Percentiles rank a stretch among this genome's conserved stretches.
phyloP scores from a whole-genome alignment of 2,329 filamentous ascomycete genomes.

The Colletotrichum chrysophilum region DNA sequence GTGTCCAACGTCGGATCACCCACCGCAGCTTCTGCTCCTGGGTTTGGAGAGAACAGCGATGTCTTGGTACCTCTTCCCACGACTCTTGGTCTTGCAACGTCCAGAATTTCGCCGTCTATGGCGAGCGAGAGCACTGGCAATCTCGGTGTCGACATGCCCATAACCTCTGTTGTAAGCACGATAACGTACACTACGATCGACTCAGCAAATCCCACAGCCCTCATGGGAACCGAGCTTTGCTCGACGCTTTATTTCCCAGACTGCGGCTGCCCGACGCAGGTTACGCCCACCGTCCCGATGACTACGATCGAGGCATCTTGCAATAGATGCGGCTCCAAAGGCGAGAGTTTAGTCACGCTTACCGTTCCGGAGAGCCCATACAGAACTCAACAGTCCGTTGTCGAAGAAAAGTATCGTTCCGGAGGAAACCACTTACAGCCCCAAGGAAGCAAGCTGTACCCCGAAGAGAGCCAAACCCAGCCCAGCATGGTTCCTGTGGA shows the following conservation, averaged over 20 bases:
- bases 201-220: not conserved
- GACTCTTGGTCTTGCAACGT: not conserved
- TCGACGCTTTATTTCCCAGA: not conserved
- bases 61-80: not conserved
- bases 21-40: not conserved
- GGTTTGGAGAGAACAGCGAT: not conserved
- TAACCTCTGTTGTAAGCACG: not conserved
- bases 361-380: not conserved
- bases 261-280: not conserved
- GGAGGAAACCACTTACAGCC: not conserved
- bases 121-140: not conserved
- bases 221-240: not conserved
- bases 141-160: not conserved
- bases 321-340: not conserved
- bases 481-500: not conserved
- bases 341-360: not conserved
- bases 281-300: not conserved
- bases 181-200: not conserved
- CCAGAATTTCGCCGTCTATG: accelerated
- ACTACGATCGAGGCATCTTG: not conserved
- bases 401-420: not conserved
- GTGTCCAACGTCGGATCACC: not conserved
- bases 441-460: not conserved
- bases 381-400: not conserved
- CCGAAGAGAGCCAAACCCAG: not conserved